Conservation (phyloP, 495 filamentous ascomycete genomes). For the Penicillium lividum region DNA sequence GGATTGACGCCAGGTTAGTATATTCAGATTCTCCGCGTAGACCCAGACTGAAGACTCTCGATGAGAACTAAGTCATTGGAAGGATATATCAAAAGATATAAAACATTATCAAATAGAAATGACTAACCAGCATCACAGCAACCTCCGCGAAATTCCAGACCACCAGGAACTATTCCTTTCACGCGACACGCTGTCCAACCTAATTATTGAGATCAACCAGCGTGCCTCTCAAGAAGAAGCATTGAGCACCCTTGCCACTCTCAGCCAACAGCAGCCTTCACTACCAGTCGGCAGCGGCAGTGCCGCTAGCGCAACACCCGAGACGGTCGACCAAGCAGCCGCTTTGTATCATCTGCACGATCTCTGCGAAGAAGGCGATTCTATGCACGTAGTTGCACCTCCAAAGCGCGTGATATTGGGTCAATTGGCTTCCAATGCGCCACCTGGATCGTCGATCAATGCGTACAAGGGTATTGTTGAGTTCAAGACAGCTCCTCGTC, state of each 20-base stretch:
- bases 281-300: slow-evolving; percentile 27
- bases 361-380: slow-evolving; percentile 62
- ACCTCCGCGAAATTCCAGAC: slow-evolving; percentile 86
- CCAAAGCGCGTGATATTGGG: slow-evolving; percentile 32
- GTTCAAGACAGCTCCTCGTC: slow-evolving; percentile 29
- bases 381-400: slow-evolving; percentile 55
- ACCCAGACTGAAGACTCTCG: neutral
- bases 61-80: neutral
- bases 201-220: slow-evolving; percentile 88
- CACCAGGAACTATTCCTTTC: slow-evolving; percentile 94
- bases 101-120: slow-evolving; percentile 6
- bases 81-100: neutral
- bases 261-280: slow-evolving; percentile 24
- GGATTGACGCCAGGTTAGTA: slow-evolving; percentile 77
- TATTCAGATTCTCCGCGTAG: neutral
- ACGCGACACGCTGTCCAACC: slow-evolving; percentile 68
- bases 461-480: slow-evolving; percentile 37
- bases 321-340: slow-evolving; percentile 63
- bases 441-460: slow-evolving; percentile 10
- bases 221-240: slow-evolving; percentile 52
- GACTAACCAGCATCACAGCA: slow-evolving; percentile 47
- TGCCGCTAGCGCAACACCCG: slow-evolving; percentile 20
- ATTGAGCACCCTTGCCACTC: slow-evolving; percentile 29
- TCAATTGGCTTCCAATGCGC: slow-evolving; percentile 29
- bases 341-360: slow-evolving; percentile 75